A percentile compares a stretch with the other conserved stretches of the same genome.
Evolutionary conservation across 768 basidiomycete species (phyloP).

Genomic region (Erythrobasidium yunnanense): DNA sequence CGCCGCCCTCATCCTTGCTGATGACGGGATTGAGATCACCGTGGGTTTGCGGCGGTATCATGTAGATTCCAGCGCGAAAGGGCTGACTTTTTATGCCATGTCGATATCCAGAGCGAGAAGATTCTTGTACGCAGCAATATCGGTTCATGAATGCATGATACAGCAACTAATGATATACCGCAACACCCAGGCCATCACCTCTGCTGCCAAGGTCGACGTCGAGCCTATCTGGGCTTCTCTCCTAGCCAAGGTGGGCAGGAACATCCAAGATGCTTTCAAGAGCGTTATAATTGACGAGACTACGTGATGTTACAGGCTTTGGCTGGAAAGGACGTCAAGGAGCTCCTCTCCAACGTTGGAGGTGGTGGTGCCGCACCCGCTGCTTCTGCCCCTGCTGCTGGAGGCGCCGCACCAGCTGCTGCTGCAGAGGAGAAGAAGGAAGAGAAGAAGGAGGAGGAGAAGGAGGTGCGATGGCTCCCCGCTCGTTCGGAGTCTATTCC

Average conservation of each 20-base stretch:
- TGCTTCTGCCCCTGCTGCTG: slow-evolving; percentile 49
- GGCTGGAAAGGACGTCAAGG: slow-evolving; percentile 95
- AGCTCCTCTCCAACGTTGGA: slow-evolving; percentile 87
- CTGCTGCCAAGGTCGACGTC: slow-evolving; percentile 69
- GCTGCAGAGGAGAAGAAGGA: slow-evolving; percentile 52
- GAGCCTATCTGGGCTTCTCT: slow-evolving; percentile 97
- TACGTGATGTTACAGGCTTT: slow-evolving; percentile 49
- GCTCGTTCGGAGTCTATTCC: no score
- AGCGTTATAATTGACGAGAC: not conserved
- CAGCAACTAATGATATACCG: no score
- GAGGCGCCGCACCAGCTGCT: slow-evolving; percentile 52
- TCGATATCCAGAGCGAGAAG: slow-evolving; percentile 64
- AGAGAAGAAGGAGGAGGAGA: slow-evolving; percentile 44
- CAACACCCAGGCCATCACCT: slow-evolving; percentile 54
- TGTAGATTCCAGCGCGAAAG: not conserved
- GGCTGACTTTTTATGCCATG: not conserved
- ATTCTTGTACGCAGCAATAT: slow-evolving; percentile 46
- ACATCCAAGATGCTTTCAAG: not conserved
- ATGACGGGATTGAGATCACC: slow-evolving; percentile 93
- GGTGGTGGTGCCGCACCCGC: slow-evolving; percentile 79
- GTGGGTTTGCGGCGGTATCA: slow-evolving; percentile 49
- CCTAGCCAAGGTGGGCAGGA: slow-evolving; percentile 67
- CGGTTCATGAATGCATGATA: not conserved
- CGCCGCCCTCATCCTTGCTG: slow-evolving; percentile 95
- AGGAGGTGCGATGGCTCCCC: slow-evolving; percentile 29